These are phyloP conservation scores for Claviceps spartinae DNA, from an alignment of 2,329 filamentous ascomycete genomes.

Conservation along the genomic window DNA sequence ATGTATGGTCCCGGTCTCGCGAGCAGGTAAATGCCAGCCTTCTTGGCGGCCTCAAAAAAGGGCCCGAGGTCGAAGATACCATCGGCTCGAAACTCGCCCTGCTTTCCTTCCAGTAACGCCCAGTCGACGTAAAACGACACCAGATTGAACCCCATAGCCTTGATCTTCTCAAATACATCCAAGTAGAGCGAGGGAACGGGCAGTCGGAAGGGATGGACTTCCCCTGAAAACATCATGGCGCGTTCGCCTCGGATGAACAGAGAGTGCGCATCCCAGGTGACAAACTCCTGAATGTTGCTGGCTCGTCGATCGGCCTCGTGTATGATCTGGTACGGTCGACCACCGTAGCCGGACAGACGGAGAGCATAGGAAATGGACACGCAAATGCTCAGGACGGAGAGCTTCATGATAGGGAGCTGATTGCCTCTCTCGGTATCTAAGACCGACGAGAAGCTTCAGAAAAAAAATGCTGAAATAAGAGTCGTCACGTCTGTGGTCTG, in stretches of 20 bases:
- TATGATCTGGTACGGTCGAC: slow-evolving; percentile 11
- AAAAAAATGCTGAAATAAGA: too few relatives aligned
- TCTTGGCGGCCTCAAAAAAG: slow-evolving; percentile 61
- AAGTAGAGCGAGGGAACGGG: slow-evolving; percentile 39
- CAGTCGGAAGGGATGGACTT: slow-evolving; percentile 54
- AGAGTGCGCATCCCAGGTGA: slow-evolving; percentile 62
- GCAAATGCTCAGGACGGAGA: slow-evolving; percentile 3
- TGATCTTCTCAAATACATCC: slow-evolving; percentile 73
- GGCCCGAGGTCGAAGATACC: slow-evolving; percentile 60
- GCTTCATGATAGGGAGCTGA: slow-evolving; percentile 11
- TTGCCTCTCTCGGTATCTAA: background rate
- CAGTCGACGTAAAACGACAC: slow-evolving; percentile 72
- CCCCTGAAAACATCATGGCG: slow-evolving; percentile 58
- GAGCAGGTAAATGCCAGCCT: slow-evolving; percentile 65
- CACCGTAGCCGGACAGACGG: slow-evolving; percentile 4
- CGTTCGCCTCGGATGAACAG: slow-evolving; percentile 57
- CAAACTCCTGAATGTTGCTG: slow-evolving; percentile 21
- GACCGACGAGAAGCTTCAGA: background rate
- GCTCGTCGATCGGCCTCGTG: slow-evolving; percentile 11
- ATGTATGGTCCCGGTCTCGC: slow-evolving; percentile 63
- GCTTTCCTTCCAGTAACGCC: slow-evolving; percentile 63
- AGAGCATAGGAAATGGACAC: slow-evolving; percentile 4
- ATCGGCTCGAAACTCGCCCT: slow-evolving; percentile 53
- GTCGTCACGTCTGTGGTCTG: background rate
- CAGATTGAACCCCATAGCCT: slow-evolving; percentile 64